phyloP scores from a whole-genome alignment of 108 stramenopile genomes.

The Skeletonema marinoi region DNA sequence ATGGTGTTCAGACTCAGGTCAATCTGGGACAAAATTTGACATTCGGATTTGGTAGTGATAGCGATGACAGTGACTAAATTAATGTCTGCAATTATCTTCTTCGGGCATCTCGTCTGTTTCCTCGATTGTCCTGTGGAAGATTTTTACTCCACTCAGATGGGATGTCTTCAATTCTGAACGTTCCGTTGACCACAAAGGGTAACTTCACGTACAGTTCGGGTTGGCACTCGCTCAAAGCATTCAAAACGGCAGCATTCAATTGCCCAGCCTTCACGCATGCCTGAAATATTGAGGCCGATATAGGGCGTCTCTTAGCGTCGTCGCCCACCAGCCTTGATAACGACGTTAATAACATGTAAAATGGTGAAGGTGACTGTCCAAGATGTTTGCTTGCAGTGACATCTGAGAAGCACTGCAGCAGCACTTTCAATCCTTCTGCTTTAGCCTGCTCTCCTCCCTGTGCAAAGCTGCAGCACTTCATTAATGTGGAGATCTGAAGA shows the following conservation, averaged over 20 bases:
- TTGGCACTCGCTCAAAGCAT: constrained; percentile 26
- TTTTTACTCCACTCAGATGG: constrained; percentile 39
- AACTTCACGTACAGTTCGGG: constrained; percentile 38
- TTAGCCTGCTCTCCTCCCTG: constrained; percentile 2
- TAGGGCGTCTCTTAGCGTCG: constrained; percentile 21
- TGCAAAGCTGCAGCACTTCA: constrained; percentile 37
- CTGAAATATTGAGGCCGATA: constrained; percentile 40
- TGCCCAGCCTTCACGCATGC: constrained; percentile 34
- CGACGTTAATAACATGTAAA: constrained; percentile 23
- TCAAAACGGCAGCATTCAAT: constrained; percentile 31
- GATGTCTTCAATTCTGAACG: constrained; percentile 1
- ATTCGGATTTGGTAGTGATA: constrained; percentile 43
- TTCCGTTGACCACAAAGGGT: constrained; percentile 6
- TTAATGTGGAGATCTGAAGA: constrained; percentile 38
- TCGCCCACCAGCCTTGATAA: constrained; percentile 15
- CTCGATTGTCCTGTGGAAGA: not conserved
- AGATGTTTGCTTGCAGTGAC: constrained; percentile 26
- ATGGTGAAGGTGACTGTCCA: constrained; percentile 12
- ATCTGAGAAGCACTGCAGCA: constrained; percentile 36
- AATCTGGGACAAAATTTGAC: constrained; percentile 41
- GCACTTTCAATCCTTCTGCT: constrained; percentile 27
- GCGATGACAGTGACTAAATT: constrained; percentile 42
- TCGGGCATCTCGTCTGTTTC: not conserved
- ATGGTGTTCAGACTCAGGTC: constrained; percentile 48
- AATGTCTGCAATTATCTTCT: not conserved